Evolutionary conservation across 352 stramenopile species (phyloP).

Genomic region (Phytophthora megakarya): DNA sequence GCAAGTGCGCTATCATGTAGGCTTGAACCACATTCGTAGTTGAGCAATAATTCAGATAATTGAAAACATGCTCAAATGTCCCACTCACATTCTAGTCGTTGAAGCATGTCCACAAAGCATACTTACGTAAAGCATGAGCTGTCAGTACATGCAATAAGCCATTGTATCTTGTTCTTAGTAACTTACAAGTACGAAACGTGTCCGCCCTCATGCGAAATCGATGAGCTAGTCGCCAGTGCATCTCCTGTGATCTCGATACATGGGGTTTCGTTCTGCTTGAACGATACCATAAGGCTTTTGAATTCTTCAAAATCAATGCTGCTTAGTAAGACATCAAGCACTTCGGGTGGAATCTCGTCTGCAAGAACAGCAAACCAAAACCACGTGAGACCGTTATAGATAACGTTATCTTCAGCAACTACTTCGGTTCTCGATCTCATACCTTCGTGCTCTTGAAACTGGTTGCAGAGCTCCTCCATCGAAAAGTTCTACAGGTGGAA

Average conservation of each 20-base stretch:
- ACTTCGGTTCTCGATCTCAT: not conserved
- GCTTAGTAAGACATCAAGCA: constrained; percentile 82
- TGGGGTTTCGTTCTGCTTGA: constrained; percentile 82
- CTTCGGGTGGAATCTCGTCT: constrained; percentile 80
- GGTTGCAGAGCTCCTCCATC: constrained; percentile 79
- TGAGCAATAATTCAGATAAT: not conserved
- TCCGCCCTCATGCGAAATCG: not conserved
- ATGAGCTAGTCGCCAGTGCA: constrained; percentile 42
- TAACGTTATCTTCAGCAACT: not conserved
- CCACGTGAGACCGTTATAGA: not conserved
- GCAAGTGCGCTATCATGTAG: constrained; percentile 74
- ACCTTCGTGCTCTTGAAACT: constrained; percentile 87
- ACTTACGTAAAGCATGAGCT: too few species aligned
- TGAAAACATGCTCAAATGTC: not conserved
- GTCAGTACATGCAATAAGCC: too few species aligned
- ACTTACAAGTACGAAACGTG: too few species aligned
- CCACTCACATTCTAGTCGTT: too few species aligned
- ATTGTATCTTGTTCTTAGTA: too few species aligned
- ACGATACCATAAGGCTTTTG: constrained; percentile 87
- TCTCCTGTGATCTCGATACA: constrained; percentile 81
- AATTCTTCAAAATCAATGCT: constrained; percentile 89
- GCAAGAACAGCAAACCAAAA: constrained; percentile 10
- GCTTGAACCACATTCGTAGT: constrained; percentile 5
- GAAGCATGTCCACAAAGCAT: too few species aligned
- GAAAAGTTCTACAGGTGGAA: constrained; percentile 65